Conservation (phyloP, 1,139 yeast genomes). For the Hyphopichia pseudoburtonii region DNA sequence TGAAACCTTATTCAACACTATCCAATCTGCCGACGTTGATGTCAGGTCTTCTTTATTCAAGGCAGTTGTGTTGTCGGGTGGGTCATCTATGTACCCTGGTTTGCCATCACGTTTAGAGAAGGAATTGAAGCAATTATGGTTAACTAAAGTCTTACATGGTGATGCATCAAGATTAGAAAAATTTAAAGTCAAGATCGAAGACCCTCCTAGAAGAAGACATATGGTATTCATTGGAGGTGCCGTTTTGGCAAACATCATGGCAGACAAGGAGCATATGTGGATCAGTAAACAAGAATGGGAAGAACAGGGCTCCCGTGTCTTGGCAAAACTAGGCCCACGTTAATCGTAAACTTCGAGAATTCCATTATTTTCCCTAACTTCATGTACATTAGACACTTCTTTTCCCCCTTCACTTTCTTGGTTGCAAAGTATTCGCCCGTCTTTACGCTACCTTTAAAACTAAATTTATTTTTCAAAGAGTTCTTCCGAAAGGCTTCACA, state of each 20-base stretch:
- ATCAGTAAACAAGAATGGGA: conserved; percentile 95
- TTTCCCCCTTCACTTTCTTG: too few relatives aligned
- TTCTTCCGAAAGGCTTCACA: too few relatives aligned
- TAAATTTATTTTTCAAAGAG: too few relatives aligned
- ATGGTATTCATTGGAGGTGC: conserved; percentile 99
- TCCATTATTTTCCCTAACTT: too few relatives aligned
- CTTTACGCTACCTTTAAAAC: too few relatives aligned
- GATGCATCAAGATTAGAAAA: conserved; percentile 86
- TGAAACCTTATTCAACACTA: conserved; percentile 85
- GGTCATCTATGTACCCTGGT: conserved; percentile 99
- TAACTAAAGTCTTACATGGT: conserved; percentile 79
- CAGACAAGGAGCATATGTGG: conserved; percentile 99
- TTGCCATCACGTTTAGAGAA: conserved; percentile 93
- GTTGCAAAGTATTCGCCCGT: too few relatives aligned
- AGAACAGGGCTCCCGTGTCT: conserved; percentile 86
- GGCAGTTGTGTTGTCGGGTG: conserved; percentile 94
- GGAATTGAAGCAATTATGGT: conserved; percentile 95
- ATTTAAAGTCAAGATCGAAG: conserved; percentile 95
- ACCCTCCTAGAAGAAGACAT: conserved; percentile 98
- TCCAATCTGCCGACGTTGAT: conserved; percentile 93
- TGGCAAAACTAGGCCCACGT: conserved; percentile 92
- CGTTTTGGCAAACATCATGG: conserved; percentile 96
- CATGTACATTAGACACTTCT: too few relatives aligned
- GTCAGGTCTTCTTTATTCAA: conserved; percentile 84
- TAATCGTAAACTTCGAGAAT: conserved; percentile 22